Evolutionary conservation across 208 protist species (phyloP).

Genomic region (Leishmania aethiopica): DNA sequence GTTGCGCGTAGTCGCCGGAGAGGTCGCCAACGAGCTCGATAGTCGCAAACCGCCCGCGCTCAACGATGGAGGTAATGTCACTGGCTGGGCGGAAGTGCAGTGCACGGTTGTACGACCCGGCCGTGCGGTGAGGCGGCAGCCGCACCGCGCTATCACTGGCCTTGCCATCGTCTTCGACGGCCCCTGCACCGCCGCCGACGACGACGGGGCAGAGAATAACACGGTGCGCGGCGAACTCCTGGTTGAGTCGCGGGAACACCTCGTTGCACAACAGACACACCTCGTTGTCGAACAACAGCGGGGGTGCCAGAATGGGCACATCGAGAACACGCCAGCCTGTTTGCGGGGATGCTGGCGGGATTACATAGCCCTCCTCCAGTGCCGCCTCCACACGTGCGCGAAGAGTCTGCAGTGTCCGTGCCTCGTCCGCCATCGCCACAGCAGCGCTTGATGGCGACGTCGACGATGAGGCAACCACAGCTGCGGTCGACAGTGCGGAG

Average conservation of each 20-base stretch:
- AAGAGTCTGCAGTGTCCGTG: constrained; percentile 7
- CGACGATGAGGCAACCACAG: not conserved
- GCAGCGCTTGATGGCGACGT: not conserved
- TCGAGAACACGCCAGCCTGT: constrained; percentile 82
- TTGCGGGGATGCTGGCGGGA: constrained; percentile 36
- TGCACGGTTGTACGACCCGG: constrained; percentile 42
- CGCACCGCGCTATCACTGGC: not conserved
- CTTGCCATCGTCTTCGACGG: not conserved
- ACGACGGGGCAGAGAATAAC: constrained; percentile 55
- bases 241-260: constrained; percentile 78
- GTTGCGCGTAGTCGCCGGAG: constrained; percentile 64
- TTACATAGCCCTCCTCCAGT: constrained; percentile 17
- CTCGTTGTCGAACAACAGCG: constrained; percentile 80
- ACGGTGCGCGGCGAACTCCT: constrained; percentile 41
- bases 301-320: constrained; percentile 77
- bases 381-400: constrained; percentile 11
- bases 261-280: constrained; percentile 45
- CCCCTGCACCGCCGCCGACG: constrained; percentile 18
- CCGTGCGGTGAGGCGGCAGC: constrained; percentile 13
- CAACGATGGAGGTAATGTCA: constrained; percentile 59
- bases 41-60: constrained; percentile 56
- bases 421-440: not conserved
- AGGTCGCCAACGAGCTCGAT: constrained; percentile 87
- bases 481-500: not conserved
- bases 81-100: constrained; percentile 43